Evolutionary conservation across 2,329 filamentous ascomycete species (phyloP), one percentile per base, ranked within the genome.

Genomic region (Fusarium sarcochroum): DNA sequence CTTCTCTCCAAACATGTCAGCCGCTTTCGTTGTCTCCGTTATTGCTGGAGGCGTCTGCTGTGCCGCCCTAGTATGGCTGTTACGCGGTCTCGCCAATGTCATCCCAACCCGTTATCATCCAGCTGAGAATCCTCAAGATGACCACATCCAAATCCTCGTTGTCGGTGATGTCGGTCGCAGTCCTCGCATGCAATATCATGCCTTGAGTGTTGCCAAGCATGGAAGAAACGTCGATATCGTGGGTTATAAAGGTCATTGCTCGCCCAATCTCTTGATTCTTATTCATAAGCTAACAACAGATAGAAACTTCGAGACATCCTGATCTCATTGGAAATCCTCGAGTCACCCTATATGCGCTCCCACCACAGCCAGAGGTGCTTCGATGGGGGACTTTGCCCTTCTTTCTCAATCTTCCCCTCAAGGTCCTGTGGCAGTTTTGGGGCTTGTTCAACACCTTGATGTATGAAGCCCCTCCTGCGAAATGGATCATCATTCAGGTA

Each of bases 171-270:
- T 99, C 77, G 96, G 96, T 38, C 89, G 94, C 45, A 98, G 95
- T 77, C 96, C 96, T 49, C 93, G 96, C 58, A 99, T 99, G 95
- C 94, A 98, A 77, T 98, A 99, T 75, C 96, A 99, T 86, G 95
- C 95, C 20, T 84, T 97, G 71, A 98, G 95, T 77, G 90, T 98
- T 74, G 93, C 93, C 40, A 92, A 90, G 73, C 90, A 94, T 75
- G 93, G 93, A 23, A 91, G 90, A 8, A 85, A 86, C 34, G 95
- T 98, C 20, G 90, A 95, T 76, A 82, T 99, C 14, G 90, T 99
- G 71, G 96, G 95, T 45, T 98, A 98, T 77, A 85, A 91, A 77
- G 93, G 93, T 94, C 44, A 47, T 23, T 34, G 14, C 38, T 15
- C 42, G 18, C 15, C 30, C 20, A 20, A 8, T 30, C 18, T 35